Conservation (phyloP, 2,329 filamentous ascomycete genomes). For the Sporothrix mexicana region DNA sequence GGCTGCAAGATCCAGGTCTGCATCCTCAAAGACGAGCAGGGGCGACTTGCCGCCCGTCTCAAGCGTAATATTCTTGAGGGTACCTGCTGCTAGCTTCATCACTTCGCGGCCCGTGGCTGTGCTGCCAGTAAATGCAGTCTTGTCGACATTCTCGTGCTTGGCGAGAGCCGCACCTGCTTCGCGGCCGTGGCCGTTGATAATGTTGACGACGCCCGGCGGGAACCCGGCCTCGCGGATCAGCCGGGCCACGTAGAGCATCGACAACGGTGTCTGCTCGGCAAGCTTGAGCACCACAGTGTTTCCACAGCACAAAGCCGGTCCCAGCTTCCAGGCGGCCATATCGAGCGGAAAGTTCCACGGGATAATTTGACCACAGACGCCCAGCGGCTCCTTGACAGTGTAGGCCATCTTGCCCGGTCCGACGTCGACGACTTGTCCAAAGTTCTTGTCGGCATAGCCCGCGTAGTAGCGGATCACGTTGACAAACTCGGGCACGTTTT, state of each 20-base stretch:
- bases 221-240: conserved; percentile 74
- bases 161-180: conserved; percentile 70
- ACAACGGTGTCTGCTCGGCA: conserved; percentile 66
- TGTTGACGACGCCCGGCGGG: conserved; percentile 74
- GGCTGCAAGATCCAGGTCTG: conserved; percentile 66
- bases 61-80: conserved; percentile 63
- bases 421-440: conserved; percentile 77
- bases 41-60: conserved; percentile 68
- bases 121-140: conserved; percentile 76
- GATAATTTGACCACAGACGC: conserved; percentile 76
- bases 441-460: conserved; percentile 80
- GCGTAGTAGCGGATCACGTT: conserved; percentile 73
- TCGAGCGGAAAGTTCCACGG: conserved; percentile 76
- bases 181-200: conserved; percentile 70
- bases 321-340: conserved; percentile 76
- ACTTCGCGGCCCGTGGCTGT: conserved; percentile 70
- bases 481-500: conserved; percentile 61
- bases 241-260: conserved; percentile 64
- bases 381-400: conserved; percentile 75
- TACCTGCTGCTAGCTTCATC: conserved; percentile 69
- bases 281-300: conserved; percentile 67
- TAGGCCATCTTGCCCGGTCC: conserved; percentile 74
- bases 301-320: conserved; percentile 66
- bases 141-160: conserved; percentile 68
- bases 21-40: conserved; percentile 64